Conservation (phyloP, 1,139 yeast species). For the Pichia inconspicua region DNA sequence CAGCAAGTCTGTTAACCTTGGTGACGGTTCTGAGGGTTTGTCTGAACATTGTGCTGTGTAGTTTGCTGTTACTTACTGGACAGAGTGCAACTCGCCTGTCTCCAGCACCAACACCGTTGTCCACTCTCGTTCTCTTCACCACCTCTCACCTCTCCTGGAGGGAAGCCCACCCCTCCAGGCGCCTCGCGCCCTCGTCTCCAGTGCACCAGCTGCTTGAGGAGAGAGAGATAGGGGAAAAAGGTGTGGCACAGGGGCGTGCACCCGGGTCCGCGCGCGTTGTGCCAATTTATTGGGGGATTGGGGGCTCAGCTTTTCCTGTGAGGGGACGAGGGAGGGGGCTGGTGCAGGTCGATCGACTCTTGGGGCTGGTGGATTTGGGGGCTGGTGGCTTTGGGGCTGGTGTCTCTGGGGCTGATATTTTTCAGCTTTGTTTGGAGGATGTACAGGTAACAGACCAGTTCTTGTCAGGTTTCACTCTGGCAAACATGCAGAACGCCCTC, state of each 20-base stretch:
- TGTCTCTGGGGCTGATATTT: too few species aligned
- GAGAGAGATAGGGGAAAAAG: too few species aligned
- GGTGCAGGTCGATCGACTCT: not conserved
- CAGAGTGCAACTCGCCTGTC: too few species aligned
- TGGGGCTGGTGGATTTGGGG: not conserved
- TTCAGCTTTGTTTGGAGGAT: too few species aligned
- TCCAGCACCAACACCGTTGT: not conserved
- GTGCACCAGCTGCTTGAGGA: too few species aligned
- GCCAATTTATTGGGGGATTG: too few species aligned
- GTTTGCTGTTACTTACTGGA: not conserved
- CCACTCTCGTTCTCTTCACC: not conserved
- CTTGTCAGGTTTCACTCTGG: too few species aligned
- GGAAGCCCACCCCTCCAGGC: not conserved
- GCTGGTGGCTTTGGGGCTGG: not conserved
- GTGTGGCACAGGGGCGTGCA: not conserved
- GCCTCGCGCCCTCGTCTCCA: not conserved
- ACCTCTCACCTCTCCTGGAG: too few species aligned
- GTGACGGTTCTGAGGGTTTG: conserved; percentile 55
- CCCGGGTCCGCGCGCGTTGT: not conserved
- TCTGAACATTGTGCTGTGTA: conserved; percentile 50
- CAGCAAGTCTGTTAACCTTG: conserved; percentile 47
- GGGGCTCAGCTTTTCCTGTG: too few species aligned
- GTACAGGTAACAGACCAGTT: too few species aligned
- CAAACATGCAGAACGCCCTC: conserved; percentile 21
- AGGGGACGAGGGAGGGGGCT: too few species aligned